Conservation (phyloP, 1,284 basidiomycete genomes). For the Rhodotorula mucilaginosa region DNA sequence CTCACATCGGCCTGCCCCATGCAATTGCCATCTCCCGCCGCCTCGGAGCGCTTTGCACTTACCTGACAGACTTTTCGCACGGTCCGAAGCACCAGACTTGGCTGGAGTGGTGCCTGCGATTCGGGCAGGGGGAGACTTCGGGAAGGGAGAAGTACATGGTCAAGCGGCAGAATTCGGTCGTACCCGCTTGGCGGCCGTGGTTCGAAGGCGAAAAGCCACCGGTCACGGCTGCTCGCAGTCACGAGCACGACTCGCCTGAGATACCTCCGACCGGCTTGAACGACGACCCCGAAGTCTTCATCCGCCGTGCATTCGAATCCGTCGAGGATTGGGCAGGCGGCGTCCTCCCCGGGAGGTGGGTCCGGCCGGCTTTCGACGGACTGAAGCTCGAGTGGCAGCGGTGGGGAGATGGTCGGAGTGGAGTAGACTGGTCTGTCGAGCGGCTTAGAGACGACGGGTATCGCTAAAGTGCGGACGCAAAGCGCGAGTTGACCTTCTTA, state of each 20-base stretch:
- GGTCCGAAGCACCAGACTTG: slow-evolving; percentile 67
- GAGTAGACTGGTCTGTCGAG: neutral
- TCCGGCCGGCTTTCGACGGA: slow-evolving; percentile 20
- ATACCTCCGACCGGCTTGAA: neutral
- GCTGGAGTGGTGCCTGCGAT: slow-evolving; percentile 58
- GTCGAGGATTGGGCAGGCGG: slow-evolving; percentile 25
- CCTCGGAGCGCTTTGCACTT: slow-evolving; percentile 61
- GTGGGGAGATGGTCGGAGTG: neutral
- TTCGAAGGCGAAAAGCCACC: neutral
- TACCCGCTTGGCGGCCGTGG: slow-evolving; percentile 7
- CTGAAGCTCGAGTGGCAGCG: slow-evolving; percentile 21
- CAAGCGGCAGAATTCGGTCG: neutral
- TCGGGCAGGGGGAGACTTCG: slow-evolving; percentile 50
- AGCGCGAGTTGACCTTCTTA: neutral
- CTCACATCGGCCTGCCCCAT: slow-evolving; percentile 68
- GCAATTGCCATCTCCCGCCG: slow-evolving; percentile 58
- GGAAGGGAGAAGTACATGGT: neutral
- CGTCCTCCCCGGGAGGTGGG: slow-evolving; percentile 8
- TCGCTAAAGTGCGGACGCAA: neutral
- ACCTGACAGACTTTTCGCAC: slow-evolving; percentile 70
- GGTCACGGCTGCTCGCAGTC: neutral
- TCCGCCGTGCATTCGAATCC: slow-evolving; percentile 16
- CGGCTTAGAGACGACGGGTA: slow-evolving; percentile 26
- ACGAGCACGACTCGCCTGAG: neutral
- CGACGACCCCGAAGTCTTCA: slow-evolving; percentile 19